Evolutionary conservation across 129 eudicot species (phyloP), one percentile per base, ranked within the genome.

Genomic region (Tanacetum coccineum): DNA sequence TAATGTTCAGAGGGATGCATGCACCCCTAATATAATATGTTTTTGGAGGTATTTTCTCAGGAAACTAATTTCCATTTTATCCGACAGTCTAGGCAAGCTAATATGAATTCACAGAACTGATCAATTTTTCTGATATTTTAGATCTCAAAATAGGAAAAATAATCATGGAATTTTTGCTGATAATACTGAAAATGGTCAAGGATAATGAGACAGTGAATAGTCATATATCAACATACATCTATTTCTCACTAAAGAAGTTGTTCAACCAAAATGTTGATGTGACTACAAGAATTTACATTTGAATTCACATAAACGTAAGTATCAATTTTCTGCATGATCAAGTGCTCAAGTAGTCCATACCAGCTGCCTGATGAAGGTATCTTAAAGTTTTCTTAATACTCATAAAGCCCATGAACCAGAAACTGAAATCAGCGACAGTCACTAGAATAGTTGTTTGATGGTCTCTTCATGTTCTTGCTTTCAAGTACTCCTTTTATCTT

Each of bases 381-480:
- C n/a, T n/a, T n/a, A n/a, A n/a, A n/a, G n/a, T n/a, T n/a, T n/a
- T n/a, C n/a, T n/a, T n/a, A n/a, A n/a, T n/a, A n/a, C 59, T 64
- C 4, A 25, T 2, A 66, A 71, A 64, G 2, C 81, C 73, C 77
- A 65, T 49, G 30, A 71, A 77, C 84, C 81, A 76, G 67, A 71
- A 80, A 55, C 59, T 78, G 42, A 65, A 80, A 60, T 80, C 66
- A 71, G 66, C 81, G 2, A 70, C 51, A 0, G 82, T 78, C 63
- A 72, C 70, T 39, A 66, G 26, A 55, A 39, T 78, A 78, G 32
- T 78, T 71, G 48, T 22, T 64, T 6, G 73, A 64, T 70, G 56
- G 68, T 48, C n/a, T n/a, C n/a, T n/a, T n/a, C n/a, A n/a, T n/a
- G n/a, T n/a, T n/a, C n/a, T n/a, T n/a, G n/a, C n/a, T 32, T 50